Conservation (phyloP, 371 early-diverging fungal genomes). For the Synchytrium microbalum region DNA sequence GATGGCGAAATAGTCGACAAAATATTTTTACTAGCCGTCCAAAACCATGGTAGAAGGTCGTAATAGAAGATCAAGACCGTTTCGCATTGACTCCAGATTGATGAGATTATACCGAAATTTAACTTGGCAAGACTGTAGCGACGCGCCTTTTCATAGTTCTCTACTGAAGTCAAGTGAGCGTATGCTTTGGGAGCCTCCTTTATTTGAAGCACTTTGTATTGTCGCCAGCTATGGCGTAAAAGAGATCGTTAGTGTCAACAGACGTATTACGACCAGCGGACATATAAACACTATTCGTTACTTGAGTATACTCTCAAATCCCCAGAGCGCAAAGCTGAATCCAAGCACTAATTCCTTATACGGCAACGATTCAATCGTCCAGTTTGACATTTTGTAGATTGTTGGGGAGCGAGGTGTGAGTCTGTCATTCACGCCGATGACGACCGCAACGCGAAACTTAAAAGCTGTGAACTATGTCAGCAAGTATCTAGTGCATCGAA, state of each 20-base stretch:
- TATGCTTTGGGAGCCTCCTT: neutral
- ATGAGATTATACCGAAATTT: constrained; percentile 58
- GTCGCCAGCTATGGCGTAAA: neutral
- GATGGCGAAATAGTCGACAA: constrained; percentile 72
- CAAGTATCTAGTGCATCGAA: too few species aligned
- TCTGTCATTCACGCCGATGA: too few species aligned
- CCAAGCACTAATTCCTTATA: constrained; percentile 1
- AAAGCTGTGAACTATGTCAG: too few species aligned
- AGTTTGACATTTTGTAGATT: neutral
- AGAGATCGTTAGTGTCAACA: too few species aligned
- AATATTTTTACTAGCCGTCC: constrained; percentile 55
- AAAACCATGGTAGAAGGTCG: constrained; percentile 67
- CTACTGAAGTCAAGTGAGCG: neutral
- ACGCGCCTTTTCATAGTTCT: constrained; percentile 73
- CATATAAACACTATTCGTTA: neutral
- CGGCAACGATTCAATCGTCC: too few species aligned
- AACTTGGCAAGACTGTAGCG: constrained; percentile 77
- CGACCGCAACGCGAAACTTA: too few species aligned
- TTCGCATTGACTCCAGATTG: constrained; percentile 52
- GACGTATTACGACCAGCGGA: neutral
- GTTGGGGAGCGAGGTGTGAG: neutral
- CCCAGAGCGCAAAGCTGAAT: constrained; percentile 1
- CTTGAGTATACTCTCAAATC: constrained; percentile 1
- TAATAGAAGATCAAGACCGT: constrained; percentile 54
- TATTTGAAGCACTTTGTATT: neutral